phyloP scores from a whole-genome alignment of 148 eudicot species.

The Bassia scoparia region DNA sequence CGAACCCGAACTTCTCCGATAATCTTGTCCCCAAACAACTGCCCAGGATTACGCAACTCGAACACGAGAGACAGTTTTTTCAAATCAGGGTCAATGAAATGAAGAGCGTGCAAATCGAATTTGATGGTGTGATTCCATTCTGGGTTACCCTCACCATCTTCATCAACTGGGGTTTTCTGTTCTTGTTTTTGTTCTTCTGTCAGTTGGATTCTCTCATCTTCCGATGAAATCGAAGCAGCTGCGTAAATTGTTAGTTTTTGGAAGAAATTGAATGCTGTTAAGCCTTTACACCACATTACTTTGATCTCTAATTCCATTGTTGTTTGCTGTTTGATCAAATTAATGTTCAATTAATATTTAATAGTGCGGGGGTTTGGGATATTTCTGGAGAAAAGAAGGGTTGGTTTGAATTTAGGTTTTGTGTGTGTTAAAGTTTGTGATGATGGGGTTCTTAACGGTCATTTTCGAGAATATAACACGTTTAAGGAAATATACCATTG shows the following conservation, averaged over 20 bases:
- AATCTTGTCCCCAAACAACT: conserved; percentile 30
- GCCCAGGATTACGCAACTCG: conserved; percentile 31
- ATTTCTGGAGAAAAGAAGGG: background rate
- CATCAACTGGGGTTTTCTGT: conserved; percentile 40
- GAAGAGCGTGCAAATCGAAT: conserved; percentile 27
- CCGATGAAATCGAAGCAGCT: conserved; percentile 27
- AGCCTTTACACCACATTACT: conserved; percentile 34
- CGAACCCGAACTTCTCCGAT: conserved; percentile 47
- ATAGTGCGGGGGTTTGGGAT: background rate
- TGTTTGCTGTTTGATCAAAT: background rate
- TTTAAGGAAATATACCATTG: background rate
- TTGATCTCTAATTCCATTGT: conserved; percentile 33
- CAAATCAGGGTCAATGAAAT: background rate
- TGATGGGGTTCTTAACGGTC: conserved; percentile 20
- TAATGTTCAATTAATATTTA: background rate
- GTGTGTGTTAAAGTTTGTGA: background rate
- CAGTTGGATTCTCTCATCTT: conserved; percentile 18
- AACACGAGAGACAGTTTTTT: conserved; percentile 23
- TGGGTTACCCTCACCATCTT: conserved; percentile 38
- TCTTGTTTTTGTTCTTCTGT: conserved; percentile 31
- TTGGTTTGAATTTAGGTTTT: background rate
- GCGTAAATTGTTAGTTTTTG: conserved; percentile 43
- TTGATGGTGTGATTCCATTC: conserved; percentile 41
- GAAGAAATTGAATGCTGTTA: conserved; percentile 51
- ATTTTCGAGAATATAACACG: conserved; percentile 15